Percentiles rank a stretch among this genome's conserved stretches.
These are phyloP conservation scores for Mucuna pruriens DNA, from an alignment of 306 rosid species.

Conservation along the genomic window DNA sequence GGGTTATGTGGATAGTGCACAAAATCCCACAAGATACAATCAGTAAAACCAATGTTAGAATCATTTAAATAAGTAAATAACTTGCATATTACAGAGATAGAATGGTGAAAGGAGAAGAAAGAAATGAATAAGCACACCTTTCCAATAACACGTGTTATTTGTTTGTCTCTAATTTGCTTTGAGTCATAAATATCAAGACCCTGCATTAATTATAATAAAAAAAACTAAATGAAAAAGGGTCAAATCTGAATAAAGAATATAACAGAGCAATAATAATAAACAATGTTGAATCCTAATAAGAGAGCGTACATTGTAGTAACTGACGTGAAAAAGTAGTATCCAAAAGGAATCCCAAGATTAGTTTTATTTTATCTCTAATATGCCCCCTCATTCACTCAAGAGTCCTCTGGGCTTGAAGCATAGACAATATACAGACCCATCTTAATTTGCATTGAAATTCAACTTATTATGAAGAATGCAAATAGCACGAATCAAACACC, in stretches of 20 bases:
- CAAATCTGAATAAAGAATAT: conserved; percentile 9
- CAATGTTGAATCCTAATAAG: neutral
- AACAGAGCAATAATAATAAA: conserved; percentile 2
- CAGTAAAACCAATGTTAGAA: conserved; percentile 26
- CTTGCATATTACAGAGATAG: neutral
- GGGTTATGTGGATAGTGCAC: conserved; percentile 8
- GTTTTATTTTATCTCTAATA: neutral
- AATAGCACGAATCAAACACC: neutral
- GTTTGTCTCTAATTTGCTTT: conserved; percentile 91
- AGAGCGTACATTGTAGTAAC: neutral
- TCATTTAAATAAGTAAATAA: conserved; percentile 1
- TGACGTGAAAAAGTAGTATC: neutral
- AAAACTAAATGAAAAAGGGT: neutral
- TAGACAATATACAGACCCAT: neutral
- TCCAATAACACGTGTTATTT: conserved; percentile 83
- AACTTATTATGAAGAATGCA: neutral
- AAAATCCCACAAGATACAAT: conserved; percentile 19
- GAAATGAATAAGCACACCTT: conserved; percentile 60
- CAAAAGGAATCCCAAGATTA: neutral
- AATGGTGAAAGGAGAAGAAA: conserved; percentile 19
- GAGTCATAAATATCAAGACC: conserved; percentile 80
- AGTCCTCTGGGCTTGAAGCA: neutral
- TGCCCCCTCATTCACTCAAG: neutral
- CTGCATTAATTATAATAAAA: conserved; percentile 47
- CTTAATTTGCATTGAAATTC: neutral